A percentile compares a stretch with the other conserved stretches of the same genome.
phyloP scores from a whole-genome alignment of 495 filamentous ascomycete genomes.

The Talaromyces ruber region DNA sequence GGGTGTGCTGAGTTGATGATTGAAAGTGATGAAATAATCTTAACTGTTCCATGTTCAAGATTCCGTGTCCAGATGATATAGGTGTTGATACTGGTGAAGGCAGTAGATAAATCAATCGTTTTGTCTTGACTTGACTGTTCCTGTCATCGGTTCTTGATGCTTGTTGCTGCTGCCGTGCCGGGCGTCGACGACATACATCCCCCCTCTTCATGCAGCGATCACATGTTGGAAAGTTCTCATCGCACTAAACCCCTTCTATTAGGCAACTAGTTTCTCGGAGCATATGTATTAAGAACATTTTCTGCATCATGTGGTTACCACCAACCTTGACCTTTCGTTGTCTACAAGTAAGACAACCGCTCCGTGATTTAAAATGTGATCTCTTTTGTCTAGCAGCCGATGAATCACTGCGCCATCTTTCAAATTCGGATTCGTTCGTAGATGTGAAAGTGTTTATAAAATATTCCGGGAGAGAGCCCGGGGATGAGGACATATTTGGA shows the following conservation, averaged over 20 bases:
- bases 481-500: neutral
- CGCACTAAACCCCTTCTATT: neutral
- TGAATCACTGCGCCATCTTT: neutral
- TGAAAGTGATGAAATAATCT: slow-evolving; percentile 3
- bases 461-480: neutral
- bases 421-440: neutral
- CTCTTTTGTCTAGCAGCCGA: neutral
- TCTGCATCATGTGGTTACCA: neutral
- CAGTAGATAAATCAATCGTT: neutral
- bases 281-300: neutral
- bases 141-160: neutral
- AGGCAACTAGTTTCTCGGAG: no score
- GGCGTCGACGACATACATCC: neutral
- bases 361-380: slow-evolving; percentile 14
- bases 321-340: slow-evolving; percentile 14
- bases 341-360: slow-evolving; percentile 17
- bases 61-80: neutral
- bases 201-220: neutral
- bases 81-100: neutral
- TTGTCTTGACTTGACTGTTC: no score
- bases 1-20: neutral
- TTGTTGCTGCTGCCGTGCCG: neutral
- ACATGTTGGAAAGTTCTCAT: slow-evolving; percentile 1
- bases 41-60: neutral
- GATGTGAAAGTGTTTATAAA: neutral